Base-by-base conservation (phyloP, 495 filamentous ascomycete genomes). In the Daldinia concentrica region DNA sequence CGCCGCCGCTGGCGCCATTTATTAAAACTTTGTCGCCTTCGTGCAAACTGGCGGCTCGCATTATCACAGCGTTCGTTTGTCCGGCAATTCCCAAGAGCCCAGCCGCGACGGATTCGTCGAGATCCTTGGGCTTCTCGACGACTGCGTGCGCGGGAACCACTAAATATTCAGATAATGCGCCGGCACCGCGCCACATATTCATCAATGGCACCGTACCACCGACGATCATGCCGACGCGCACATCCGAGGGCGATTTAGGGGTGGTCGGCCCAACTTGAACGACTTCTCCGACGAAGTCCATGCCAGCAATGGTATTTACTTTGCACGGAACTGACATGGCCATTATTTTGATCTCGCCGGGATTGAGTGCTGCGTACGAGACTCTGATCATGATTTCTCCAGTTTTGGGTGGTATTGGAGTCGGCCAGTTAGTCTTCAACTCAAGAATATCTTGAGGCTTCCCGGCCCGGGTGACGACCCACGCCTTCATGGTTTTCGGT, bases 31-130 rank as follows among this genome's bases (percentile, higher is more conserved):
- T 48, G 19, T 48, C n/a, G 43, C n/a, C 43, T 22, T 48, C 7
- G 7, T 15, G 43, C 43, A 48, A 19, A 22, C 22, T 45, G n/a
- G 41, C 41, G 41, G 41, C 41, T 8, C 17, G 41, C 15, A 45
- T 22, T 22, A 45, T 45, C n/a, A 45, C 41, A 19, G 41, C n/a
- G 7, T 51, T 67, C 26, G 71, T 74, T 41, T 74, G 68, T 15
- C 71, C 71, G 9, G 51, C 71, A 15, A 74, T 56, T 12, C 68
- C 71, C n/a, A 74, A 27, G 63, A 74, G 58, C 8, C 71, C 71
- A 22, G 68, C 62, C 14, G 71, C 71, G 24, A 61, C 63, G 30
- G 50, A 29, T n/a, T 74, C 67, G 11, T 58, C 34, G 15, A 74
- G 57, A 17, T n/a, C 51, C 8, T 50, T 36, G n/a, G 71, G 67